Conservation (phyloP, 1,284 basidiomycete species). For the Earliella scabrosa region DNA sequence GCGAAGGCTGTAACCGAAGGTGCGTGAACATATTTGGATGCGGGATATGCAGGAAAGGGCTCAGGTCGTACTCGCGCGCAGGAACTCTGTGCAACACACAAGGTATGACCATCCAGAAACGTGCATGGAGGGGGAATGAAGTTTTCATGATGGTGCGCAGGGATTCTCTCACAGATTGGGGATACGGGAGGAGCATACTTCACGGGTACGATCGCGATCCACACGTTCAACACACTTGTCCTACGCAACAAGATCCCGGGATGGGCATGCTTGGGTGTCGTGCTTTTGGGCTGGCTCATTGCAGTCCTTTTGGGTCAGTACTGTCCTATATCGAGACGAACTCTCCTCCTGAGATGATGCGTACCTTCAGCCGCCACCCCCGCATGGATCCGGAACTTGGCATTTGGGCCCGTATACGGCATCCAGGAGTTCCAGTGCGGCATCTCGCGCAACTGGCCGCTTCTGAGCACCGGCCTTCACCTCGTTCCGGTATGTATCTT, state of each 20-base stretch:
- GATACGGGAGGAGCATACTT: constrained; percentile 68
- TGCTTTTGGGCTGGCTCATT: constrained; percentile 57
- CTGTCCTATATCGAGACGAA: background rate
- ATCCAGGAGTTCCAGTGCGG: constrained; percentile 55
- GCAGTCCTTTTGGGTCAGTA: constrained; percentile 52
- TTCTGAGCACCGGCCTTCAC: constrained; percentile 53
- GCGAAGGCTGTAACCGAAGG: constrained; percentile 52
- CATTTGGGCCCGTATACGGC: constrained; percentile 51
- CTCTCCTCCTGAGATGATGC: background rate
- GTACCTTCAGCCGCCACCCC: constrained; percentile 44
- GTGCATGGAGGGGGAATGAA: background rate
- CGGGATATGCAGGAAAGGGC: background rate
- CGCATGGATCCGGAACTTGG: constrained; percentile 33
- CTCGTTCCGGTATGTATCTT: constrained; percentile 59
- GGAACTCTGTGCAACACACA: constrained; percentile 54
- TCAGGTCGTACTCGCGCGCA: constrained; percentile 16
- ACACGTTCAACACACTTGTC: constrained; percentile 69
- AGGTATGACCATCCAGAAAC: constrained; percentile 43
- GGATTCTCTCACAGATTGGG: constrained; percentile 61
- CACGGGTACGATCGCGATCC: constrained; percentile 64
- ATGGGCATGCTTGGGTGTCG: constrained; percentile 48
- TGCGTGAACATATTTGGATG: constrained; percentile 33
- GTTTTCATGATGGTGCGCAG: constrained; percentile 20
- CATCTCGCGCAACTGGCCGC: constrained; percentile 46
- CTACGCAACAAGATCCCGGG: constrained; percentile 55